Evolutionary conservation across 2,329 filamentous ascomycete genomes (phyloP), one percentile per base, ranked within the genome.

Genomic region (Ilyonectria destructans): DNA sequence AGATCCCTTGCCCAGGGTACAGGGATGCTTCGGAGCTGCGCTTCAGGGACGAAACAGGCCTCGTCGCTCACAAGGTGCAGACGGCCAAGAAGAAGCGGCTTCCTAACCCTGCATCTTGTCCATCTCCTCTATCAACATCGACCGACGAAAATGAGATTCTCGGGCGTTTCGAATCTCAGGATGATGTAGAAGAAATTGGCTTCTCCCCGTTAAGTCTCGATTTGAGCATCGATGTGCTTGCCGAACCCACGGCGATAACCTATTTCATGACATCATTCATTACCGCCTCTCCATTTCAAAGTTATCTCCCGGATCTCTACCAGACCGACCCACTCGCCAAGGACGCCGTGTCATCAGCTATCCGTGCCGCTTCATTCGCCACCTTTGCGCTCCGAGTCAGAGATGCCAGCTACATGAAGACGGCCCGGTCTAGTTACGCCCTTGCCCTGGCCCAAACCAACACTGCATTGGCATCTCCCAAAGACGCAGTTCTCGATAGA

Each of bases 201-300:
- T 4, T 26, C 4, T 26, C 26, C 1, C 26, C 26, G 4, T 5
- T 26, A 4, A 4, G 26, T 26, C 26, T 6, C 26, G 6, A 26
- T 10, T 40, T 60, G 13, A n/a, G 26, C 31, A 19, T 54, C 8
- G 33, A 58, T 7, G 37, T 60, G 17, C 59, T 65, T 3, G 55
- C 48, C 1, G 67, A 67, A 21, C 56, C 67, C 13, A 31, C 67
- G 13, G 71, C 74, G n/a, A 58, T 74, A 29, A 61, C 70, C 4
- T 76, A 73, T 26, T 75, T 77, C 62, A 71, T 77, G 65, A 73
- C 71, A 17, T 70, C 71, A 6, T 77, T 75, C 56, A 77, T 77
- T 31, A n/a, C 56, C 6, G 63, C 73, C 2, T 74, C 76, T 2
- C 71, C 76, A 1, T 78, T 77, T 31, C 69, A 76, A 6, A 21